These are phyloP conservation scores for Talaromyces albobiverticillius DNA, from an alignment of 2,329 filamentous ascomycete species.

Conservation along the genomic window DNA sequence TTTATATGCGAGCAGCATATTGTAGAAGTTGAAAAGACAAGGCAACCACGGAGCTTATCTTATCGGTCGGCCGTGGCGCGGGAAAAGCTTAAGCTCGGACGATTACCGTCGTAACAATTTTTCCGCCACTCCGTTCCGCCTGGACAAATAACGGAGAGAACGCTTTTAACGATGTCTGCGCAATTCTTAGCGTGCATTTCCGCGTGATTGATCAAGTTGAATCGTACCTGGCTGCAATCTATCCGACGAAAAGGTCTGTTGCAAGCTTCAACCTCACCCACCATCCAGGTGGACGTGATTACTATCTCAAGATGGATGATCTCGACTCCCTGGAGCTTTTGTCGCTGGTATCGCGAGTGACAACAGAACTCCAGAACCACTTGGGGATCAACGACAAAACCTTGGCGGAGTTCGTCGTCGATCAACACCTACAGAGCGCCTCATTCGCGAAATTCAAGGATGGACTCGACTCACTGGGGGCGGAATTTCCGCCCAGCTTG, in stretches of 20 bases:
- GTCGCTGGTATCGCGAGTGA: constrained; percentile 91
- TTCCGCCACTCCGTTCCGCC: constrained; percentile 13
- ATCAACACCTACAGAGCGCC: constrained; percentile 74
- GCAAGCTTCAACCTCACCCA: constrained; percentile 1
- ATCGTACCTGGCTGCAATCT: too few species aligned
- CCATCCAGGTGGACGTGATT: constrained; percentile 5
- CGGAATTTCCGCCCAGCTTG: constrained; percentile 79
- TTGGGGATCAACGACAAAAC: constrained; percentile 90
- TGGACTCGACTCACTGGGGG: constrained; percentile 71
- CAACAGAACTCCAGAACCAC: constrained; percentile 91
- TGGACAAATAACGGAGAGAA: neutral
- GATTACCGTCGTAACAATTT: constrained; percentile 9
- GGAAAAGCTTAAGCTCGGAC: constrained; percentile 1
- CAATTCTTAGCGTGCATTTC: too few species aligned
- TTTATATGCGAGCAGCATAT: neutral
- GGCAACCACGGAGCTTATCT: constrained; percentile 10
- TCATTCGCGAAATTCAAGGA: constrained; percentile 71
- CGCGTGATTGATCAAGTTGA: too few species aligned
- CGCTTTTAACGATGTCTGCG: too few species aligned
- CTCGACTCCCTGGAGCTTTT: constrained; percentile 87
- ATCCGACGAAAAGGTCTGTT: too few species aligned
- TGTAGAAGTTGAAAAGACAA: neutral
- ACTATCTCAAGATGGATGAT: constrained; percentile 69
- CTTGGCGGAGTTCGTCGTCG: constrained; percentile 93
- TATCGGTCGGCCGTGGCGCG: constrained; percentile 11